These are phyloP conservation scores for Graphilbum fragrans DNA, from an alignment of 2,329 filamentous ascomycete genomes.

Conservation along the genomic window DNA sequence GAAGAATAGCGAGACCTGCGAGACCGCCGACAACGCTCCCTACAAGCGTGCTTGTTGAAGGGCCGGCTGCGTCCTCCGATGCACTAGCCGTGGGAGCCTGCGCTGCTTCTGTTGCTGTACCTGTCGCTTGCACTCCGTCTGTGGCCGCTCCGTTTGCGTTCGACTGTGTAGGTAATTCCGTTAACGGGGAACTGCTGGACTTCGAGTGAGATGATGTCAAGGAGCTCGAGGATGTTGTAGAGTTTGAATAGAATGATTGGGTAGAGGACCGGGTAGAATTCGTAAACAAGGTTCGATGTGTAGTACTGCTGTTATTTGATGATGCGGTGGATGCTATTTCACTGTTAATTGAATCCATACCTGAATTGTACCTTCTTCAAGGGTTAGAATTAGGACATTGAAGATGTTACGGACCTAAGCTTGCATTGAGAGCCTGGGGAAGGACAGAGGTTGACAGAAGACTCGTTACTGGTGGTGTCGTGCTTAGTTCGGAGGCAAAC, in stretches of 20 bases:
- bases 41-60: conserved; percentile 28
- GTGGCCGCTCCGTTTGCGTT: neutral
- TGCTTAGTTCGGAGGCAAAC: too few species aligned
- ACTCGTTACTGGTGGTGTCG: too few species aligned
- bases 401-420: too few species aligned
- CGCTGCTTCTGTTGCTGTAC: neutral
- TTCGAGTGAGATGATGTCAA: neutral
- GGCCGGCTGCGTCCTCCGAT: conserved; percentile 11
- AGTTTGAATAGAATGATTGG: conserved; percentile 3
- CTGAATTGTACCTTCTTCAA: too few species aligned
- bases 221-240: conserved; percentile 5
- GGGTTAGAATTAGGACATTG: too few species aligned
- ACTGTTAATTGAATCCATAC: too few species aligned
- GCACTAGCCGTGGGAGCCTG: conserved; percentile 9
- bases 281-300: conserved; percentile 11
- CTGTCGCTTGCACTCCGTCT: neutral
- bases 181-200: neutral
- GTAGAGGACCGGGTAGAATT: conserved; percentile 15
- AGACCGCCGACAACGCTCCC: conserved; percentile 46
- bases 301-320: conserved; percentile 1
- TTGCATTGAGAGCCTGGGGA: too few species aligned
- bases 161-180: too few species aligned
- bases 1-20: conserved; percentile 44
- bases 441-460: too few species aligned
- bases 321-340: neutral